A percentile compares a stretch with the other conserved stretches of the same genome.
These are phyloP conservation scores for Ceratocystis colombiana DNA, from an alignment of 2,329 filamentous ascomycete genomes.

Conservation along the genomic window DNA sequence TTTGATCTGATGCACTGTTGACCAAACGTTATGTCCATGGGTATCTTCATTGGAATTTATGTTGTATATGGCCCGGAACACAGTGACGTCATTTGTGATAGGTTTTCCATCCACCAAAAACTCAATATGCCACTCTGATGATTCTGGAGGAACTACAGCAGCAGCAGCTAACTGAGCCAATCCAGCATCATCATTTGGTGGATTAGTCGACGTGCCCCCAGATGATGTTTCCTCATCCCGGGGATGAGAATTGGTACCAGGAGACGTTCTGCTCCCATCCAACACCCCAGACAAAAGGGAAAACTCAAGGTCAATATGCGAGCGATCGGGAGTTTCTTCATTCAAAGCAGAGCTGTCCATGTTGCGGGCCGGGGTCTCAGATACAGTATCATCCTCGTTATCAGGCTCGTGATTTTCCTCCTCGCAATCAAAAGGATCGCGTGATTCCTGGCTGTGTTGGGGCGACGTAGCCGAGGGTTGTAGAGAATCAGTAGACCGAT, in stretches of 20 bases:
- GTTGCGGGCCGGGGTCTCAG: background rate
- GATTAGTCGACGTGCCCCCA: background rate
- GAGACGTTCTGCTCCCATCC: background rate
- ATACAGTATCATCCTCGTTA: conserved; percentile 44
- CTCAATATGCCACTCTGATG: conserved; percentile 82
- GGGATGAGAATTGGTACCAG: background rate
- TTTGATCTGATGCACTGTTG: conserved; percentile 78
- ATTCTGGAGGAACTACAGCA: background rate
- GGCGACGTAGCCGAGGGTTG: background rate
- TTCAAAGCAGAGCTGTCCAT: background rate
- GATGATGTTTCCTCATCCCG: background rate
- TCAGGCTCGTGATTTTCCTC: conserved; percentile 78
- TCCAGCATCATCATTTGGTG: background rate
- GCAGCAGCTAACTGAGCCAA: background rate
- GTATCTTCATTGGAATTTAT: conserved; percentile 29
- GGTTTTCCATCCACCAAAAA: conserved; percentile 79
- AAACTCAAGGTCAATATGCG: background rate
- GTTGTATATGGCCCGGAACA: conserved; percentile 86
- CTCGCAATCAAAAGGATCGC: conserved; percentile 76
- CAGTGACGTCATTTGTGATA: conserved; percentile 83
- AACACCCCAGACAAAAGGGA: background rate
- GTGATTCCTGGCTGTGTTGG: conserved; percentile 49
- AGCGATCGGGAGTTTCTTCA: background rate
- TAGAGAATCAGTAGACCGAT: conserved; percentile 36
- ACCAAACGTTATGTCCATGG: conserved; percentile 67